Percentiles rank a stretch among this genome's conserved stretches.
Conservation (phyloP, 306 rosid species). For the Quercus berberidifolia region DNA sequence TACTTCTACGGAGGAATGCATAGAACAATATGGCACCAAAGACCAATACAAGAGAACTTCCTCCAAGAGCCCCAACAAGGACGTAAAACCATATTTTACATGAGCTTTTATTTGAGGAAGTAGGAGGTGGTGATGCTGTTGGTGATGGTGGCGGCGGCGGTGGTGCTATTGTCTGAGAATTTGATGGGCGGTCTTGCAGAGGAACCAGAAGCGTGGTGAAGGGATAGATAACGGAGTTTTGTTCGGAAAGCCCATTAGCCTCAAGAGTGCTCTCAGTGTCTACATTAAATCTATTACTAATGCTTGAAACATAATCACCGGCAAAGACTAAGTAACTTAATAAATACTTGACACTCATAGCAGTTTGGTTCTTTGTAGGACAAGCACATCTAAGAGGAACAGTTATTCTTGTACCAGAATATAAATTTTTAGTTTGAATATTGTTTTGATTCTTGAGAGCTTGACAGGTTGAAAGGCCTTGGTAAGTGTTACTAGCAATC, state of each 20-base stretch:
- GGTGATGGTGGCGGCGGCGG: conserved; percentile 34
- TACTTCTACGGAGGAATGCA: conserved; percentile 6
- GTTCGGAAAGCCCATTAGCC: conserved; percentile 57
- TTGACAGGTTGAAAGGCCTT: conserved; percentile 84
- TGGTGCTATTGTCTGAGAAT: conserved; percentile 33
- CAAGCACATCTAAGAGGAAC: conserved; percentile 96
- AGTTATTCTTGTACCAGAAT: conserved; percentile 31
- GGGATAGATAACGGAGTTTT: conserved; percentile 23
- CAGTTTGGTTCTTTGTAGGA: conserved; percentile 70
- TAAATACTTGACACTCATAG: conserved; percentile 46
- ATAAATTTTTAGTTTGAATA: conserved; percentile 11
- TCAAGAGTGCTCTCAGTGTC: conserved; percentile 24
- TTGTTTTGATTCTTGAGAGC: conserved; percentile 44
- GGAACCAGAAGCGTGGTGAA: conserved; percentile 73
- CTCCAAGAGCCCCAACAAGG: conserved; percentile 50
- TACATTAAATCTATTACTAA: conserved; percentile 39
- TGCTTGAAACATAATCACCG: conserved; percentile 38
- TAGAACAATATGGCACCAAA: conserved; percentile 30
- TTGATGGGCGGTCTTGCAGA: conserved; percentile 55
- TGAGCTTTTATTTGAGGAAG: conserved; percentile 28
- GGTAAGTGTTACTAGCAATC: conserved; percentile 53
- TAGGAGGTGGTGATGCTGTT: conserved; percentile 21
- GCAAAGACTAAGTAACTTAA: conserved; percentile 45
- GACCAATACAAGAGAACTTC: conserved; percentile 25
- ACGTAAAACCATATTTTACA: conserved; percentile 66